phyloP scores from a whole-genome alignment of 768 basidiomycete genomes.

The Phanerochaete sordida region DNA sequence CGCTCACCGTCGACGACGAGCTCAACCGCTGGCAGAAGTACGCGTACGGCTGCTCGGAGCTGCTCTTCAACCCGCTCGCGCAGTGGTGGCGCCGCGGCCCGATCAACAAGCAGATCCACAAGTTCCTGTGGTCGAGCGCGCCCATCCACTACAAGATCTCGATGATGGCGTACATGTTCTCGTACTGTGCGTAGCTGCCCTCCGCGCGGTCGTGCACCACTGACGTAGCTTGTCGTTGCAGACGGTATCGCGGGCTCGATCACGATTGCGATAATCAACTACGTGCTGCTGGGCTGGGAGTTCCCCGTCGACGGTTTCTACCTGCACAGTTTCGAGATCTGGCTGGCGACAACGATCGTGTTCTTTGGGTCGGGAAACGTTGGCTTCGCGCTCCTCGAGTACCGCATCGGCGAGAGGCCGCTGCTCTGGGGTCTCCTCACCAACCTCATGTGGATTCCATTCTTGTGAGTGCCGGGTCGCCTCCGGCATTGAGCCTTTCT shows the following conservation, averaged over 20 bases:
- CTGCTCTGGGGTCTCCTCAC: constrained; percentile 25
- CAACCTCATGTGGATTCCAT: constrained; percentile 37
- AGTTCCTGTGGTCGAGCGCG: constrained; percentile 67
- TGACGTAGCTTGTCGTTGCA: constrained; percentile 5
- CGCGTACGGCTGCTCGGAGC: constrained; percentile 69
- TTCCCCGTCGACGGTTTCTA: constrained; percentile 75
- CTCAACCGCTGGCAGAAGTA: constrained; percentile 93
- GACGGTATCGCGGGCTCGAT: constrained; percentile 63
- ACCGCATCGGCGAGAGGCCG: constrained; percentile 52
- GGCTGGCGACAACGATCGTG: constrained; percentile 72
- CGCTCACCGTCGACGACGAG: constrained; percentile 86
- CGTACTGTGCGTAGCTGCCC: constrained; percentile 39
- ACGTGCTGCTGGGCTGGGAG: constrained; percentile 68
- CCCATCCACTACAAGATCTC: constrained; percentile 50
- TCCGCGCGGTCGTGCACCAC: neutral
- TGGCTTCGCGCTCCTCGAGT: constrained; percentile 70
- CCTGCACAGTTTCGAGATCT: constrained; percentile 78
- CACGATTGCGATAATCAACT: constrained; percentile 69
- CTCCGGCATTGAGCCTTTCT: neutral
- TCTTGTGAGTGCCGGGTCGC: constrained; percentile 30
- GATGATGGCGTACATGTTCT: constrained; percentile 54
- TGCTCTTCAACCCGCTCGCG: constrained; percentile 76
- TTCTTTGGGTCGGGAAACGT: constrained; percentile 74
- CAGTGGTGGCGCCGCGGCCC: constrained; percentile 81
- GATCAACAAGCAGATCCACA: constrained; percentile 73